Evolutionary conservation across 2,329 filamentous ascomycete species (phyloP), one percentile per base, ranked within the genome.

Genomic region (Penicillium crustosum): DNA sequence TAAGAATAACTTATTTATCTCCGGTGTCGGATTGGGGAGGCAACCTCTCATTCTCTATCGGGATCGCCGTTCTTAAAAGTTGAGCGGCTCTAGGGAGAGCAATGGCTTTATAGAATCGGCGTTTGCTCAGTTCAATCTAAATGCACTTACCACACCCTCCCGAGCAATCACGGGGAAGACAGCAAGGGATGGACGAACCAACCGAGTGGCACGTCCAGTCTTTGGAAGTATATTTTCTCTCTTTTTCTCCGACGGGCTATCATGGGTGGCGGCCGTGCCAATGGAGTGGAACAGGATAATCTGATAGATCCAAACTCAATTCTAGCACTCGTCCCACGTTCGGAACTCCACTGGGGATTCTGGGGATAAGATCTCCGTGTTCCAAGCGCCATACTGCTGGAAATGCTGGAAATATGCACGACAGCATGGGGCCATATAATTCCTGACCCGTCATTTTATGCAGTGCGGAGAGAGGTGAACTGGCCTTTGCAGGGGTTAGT

Each of bases 261-360:
- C 49, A 53, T 36, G 19, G n/a, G 29, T 31, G 38, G 19, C 19
- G n/a, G 42, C 33, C 12, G 49, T 33, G 15, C 15, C 29, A 25
- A 21, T 4, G 6, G 31, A 13, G 23, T 33, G 47, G 38, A 10
- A 27, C 10, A 17, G 23, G 29, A 27, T 6, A 59, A 61, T 60
- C 29, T 60, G 63, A 65, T 61, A 54, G 42, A 61, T 64, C 59
- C 43, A 53, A 53, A 55, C 27, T 56, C 49, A 47, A 31, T 35
- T 21, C 41, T n/a, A 35, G 31, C 4, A 42, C 50, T 57, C 19
- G 50, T 55, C 27, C 50, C 58, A 50, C 60, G 50, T 57, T 58
- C 21, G n/a, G 29, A 31, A 19, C 31, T 29, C 42, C 41, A 55
- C 38, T 21, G 15, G 17, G 56, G 53, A 61, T 47, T 55, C 44